Evolutionary conservation across 2,329 filamentous ascomycete species (phyloP).

Genomic region (Bipolaris oryzae): DNA sequence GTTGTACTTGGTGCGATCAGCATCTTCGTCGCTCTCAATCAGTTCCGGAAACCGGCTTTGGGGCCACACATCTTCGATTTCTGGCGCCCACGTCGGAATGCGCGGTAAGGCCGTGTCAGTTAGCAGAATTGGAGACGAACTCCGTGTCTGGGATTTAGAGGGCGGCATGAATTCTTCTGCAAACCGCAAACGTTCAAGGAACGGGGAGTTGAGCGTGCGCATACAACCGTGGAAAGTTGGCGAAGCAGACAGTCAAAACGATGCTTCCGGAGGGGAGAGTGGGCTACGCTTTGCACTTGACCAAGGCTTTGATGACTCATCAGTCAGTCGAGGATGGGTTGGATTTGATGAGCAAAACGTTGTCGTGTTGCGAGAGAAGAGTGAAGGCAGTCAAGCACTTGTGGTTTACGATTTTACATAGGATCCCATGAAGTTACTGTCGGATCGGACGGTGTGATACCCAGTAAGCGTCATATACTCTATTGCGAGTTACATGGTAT

Average conservation of each 20-base stretch:
- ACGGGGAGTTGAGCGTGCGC: slow-evolving; percentile 60
- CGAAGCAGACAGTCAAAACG: slow-evolving; percentile 24
- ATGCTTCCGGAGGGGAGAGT: slow-evolving; percentile 31
- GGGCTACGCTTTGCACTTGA: slow-evolving; percentile 46
- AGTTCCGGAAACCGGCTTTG: slow-evolving; percentile 78
- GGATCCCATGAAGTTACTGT: not conserved
- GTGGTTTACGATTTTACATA: slow-evolving; percentile 87
- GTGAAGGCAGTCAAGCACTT: slow-evolving; percentile 71
- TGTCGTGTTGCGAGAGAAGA: slow-evolving; percentile 78
- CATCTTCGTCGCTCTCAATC: slow-evolving; percentile 67
- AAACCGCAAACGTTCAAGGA: slow-evolving; percentile 49
- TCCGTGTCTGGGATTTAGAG: slow-evolving; percentile 87
- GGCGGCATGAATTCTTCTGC: slow-evolving; percentile 62
- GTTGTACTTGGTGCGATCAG: slow-evolving; percentile 80
- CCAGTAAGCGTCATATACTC: not conserved
- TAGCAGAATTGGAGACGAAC: slow-evolving; percentile 71
- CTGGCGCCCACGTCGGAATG: slow-evolving; percentile 81
- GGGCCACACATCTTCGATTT: slow-evolving; percentile 91
- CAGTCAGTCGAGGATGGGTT: slow-evolving; percentile 67
- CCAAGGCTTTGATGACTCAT: slow-evolving; percentile 48
- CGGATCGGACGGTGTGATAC: not conserved
- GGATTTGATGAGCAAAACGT: slow-evolving; percentile 93
- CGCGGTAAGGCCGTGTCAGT: slow-evolving; percentile 91
- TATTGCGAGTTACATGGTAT: not conserved
- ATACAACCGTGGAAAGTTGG: slow-evolving; percentile 52